Conservation (phyloP, 2,329 filamentous ascomycete species). For the Pseudophaeomoniella oleicola region DNA sequence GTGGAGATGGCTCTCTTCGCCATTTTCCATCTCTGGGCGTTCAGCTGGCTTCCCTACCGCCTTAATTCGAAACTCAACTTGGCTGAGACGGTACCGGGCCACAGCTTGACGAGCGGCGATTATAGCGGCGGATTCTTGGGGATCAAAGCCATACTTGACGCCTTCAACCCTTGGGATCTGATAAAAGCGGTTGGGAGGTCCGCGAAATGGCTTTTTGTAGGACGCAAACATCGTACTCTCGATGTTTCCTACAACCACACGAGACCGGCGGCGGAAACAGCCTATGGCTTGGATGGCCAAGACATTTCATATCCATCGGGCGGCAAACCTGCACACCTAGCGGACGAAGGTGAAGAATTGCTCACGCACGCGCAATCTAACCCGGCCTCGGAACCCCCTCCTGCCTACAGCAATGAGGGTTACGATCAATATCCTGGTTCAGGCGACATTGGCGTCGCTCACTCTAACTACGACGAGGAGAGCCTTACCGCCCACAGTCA, state of each 20-base stretch:
- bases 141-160: slow-evolving; percentile 50
- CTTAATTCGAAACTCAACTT: slow-evolving; percentile 32
- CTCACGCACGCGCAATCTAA: slow-evolving; percentile 23
- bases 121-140: slow-evolving; percentile 54
- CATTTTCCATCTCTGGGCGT: slow-evolving; percentile 67
- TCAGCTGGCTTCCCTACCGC: slow-evolving; percentile 59
- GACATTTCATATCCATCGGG: background rate
- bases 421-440: slow-evolving; percentile 3
- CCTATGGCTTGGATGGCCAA: slow-evolving; percentile 1
- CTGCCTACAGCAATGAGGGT: slow-evolving; percentile 2
- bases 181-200: slow-evolving; percentile 65
- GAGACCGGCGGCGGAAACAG: slow-evolving; percentile 6
- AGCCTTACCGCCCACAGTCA: background rate
- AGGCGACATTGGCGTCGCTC: slow-evolving; percentile 10
- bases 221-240: slow-evolving; percentile 37
- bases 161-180: slow-evolving; percentile 71
- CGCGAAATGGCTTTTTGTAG: slow-evolving; percentile 67
- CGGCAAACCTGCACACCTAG: slow-evolving; percentile 1
- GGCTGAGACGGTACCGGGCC: slow-evolving; percentile 27
- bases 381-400: slow-evolving; percentile 10
- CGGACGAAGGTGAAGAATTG: slow-evolving; percentile 23
- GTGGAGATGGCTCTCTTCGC: slow-evolving; percentile 76
- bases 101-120: slow-evolving; percentile 27
- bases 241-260: slow-evolving; percentile 24
- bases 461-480: slow-evolving; percentile 6